Base-by-base conservation (phyloP, 345 rosid species). In the Linum usitatissimum region DNA sequence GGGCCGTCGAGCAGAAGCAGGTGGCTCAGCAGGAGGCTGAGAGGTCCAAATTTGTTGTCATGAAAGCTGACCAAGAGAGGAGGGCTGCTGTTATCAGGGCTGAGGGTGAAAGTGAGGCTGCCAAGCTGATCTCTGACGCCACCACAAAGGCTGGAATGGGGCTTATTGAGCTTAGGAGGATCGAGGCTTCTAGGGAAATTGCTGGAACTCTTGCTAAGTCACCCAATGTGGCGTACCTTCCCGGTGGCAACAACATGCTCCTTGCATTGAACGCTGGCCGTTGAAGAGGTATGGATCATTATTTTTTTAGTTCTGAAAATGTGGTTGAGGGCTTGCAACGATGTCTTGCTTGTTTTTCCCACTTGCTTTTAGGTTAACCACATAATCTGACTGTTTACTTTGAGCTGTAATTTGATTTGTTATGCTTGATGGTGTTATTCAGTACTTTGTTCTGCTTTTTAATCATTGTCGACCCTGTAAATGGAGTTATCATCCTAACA, bases 1-100 rank as follows among this genome's bases (percentile, higher is more conserved):
- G 81, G 77, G 97, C 99, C 0, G 99, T 90, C 6, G 97, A 94
- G 83, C 89, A 84, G 70, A 94, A 94, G 76, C 99, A 94, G 79
- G 99, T 94, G 31, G 99, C 99, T 0, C 99, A 94, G 70, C 99
- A 90, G 80, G 99, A 94, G 72, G 99, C 99, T 0, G 99, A 90
- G 74, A 75, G 99, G 74, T 94, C 97, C 0, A 94, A 85, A 71
- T 94, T 90, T 64, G 82, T 94, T 19, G 99, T 94, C 76, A 79
- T 79, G 85, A 94, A 90, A 67, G 97, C 99, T 71, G 99, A 94
- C 66, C 99, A 90, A 73, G 99, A 94, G 81, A 90, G 96, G 77
- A 82, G 95, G 75, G 97, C 99, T 40, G 95, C 99, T 14, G 64
- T 94, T 75, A 84, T 94, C 54, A 77, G 97, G 68, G 99, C 97